Conservation (phyloP, 768 basidiomycete genomes). For the Russula sp. region DNA sequence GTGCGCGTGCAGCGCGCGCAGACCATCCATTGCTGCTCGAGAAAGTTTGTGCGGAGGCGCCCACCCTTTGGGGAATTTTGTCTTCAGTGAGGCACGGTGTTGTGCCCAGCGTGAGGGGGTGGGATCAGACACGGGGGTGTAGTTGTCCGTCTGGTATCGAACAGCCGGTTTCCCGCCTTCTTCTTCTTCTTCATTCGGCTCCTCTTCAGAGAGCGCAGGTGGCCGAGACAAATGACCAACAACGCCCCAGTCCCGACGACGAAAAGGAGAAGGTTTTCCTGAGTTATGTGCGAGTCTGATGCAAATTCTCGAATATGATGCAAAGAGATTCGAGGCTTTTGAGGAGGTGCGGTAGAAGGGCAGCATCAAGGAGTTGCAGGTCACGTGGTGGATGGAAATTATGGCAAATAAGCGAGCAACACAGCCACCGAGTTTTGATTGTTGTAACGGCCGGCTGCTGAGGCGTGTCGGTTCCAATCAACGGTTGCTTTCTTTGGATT, state of each 20-base stretch:
- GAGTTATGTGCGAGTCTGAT: conserved; percentile 5
- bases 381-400: conserved; percentile 7
- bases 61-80: conserved; percentile 45
- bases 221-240: conserved; percentile 20
- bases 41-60: conserved; percentile 52
- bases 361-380: neutral
- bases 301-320: neutral
- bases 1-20: conserved; percentile 44
- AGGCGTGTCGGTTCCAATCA: neutral
- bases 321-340: neutral
- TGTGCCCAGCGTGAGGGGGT: conserved; percentile 34
- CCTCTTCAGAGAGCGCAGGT: conserved; percentile 12
- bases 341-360: neutral
- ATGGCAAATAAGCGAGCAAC: conserved; percentile 11
- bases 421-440: conserved; percentile 20
- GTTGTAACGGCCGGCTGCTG: neutral
- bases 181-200: neutral
- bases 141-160: conserved; percentile 27
- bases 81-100: conserved; percentile 38
- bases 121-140: conserved; percentile 19
- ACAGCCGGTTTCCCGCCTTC: conserved; percentile 17
- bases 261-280: neutral
- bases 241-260: conserved; percentile 26
- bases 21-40: conserved; percentile 50
- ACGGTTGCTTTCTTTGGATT: conserved; percentile 1